Base-by-base conservation (phyloP, 2,329 filamentous ascomycete species). In the Huntiella moniliformis region DNA sequence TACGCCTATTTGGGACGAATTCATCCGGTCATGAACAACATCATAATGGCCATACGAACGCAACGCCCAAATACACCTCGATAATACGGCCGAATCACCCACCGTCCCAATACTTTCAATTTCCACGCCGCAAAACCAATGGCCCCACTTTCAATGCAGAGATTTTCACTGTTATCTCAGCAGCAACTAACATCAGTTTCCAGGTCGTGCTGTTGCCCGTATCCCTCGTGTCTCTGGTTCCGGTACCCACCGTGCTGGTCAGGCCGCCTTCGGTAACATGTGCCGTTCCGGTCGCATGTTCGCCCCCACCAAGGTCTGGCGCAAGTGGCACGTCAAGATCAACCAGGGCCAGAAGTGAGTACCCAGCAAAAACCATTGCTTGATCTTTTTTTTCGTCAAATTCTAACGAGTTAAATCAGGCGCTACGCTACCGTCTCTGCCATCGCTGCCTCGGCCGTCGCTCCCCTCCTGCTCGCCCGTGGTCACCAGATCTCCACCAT, bases 261-360 rank as follows among this genome's bases (percentile, higher is more conserved):
- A 98, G 77, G 91, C 91, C 68, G 91, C 91, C 60, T 98, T 96
- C 70, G 91, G 91, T 85, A 98, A 98, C 83, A 86, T 88, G 86
- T 98, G 91, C 75, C 87, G 91, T 68, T 94, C 88, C 65, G 91
- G 92, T 75, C 91, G 91, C 73, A 98, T 98, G 91, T 98, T 98
- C 73, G 91, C 91, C 59, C 91, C 91, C 57, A 98, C 91, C 71
- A 98, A 98, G 82, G 82, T 94, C 73, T 98, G 91, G 92, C 79
- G 91, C 68, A 95, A 94, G 77, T 98, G 91, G 92, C 91, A 98
- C 77, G 77, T 95, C 76, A 96, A 96, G 86, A 78, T 98, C 79
- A 94, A 93, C 78, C 78, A 92, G 69, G 82, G 82, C 68, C 91
- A 98, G 79, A 94, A 91, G 84, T 86, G 65, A 68, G 77, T 66